These are phyloP conservation scores for Rhodotorula graminis DNA, from an alignment of 768 basidiomycete species.

Conservation along the genomic window DNA sequence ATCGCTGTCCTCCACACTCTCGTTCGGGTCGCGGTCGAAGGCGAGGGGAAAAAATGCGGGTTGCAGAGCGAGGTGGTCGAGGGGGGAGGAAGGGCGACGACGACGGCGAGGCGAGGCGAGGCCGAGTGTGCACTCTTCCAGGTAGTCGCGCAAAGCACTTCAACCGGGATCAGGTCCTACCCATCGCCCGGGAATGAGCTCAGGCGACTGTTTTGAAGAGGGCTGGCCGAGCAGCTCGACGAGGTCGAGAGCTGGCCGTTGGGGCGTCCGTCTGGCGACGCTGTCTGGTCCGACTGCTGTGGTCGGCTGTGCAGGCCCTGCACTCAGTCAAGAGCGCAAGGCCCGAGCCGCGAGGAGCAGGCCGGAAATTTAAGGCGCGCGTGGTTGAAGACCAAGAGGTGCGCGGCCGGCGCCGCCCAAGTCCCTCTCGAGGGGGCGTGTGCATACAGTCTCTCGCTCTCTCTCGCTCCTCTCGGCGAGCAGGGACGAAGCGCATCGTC, in stretches of 20 bases:
- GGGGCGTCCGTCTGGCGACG: conserved; percentile 12
- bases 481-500: too few relatives aligned
- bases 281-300: conserved; percentile 20
- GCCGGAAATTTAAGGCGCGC: conserved; percentile 23
- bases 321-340: background rate
- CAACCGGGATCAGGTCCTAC: conserved; percentile 32
- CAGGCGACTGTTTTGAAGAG: conserved; percentile 27
- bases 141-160: conserved; percentile 26
- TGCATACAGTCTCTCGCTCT: background rate
- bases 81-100: background rate
- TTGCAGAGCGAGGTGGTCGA: background rate
- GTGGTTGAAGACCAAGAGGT: conserved; percentile 1
- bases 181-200: conserved; percentile 26
- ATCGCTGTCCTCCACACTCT: background rate
- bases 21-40: background rate
- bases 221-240: background rate
- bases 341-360: conserved; percentile 8
- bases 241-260: too few relatives aligned
- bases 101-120: background rate
- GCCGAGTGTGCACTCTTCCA: conserved; percentile 16
- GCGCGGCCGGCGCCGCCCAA: background rate
- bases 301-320: background rate
- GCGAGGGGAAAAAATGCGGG: background rate
- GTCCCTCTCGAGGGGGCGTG: too few relatives aligned
- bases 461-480: too few relatives aligned